Evolutionary conservation across 1,284 basidiomycete species (phyloP).

Genomic region (Pseudozyma sp.): DNA sequence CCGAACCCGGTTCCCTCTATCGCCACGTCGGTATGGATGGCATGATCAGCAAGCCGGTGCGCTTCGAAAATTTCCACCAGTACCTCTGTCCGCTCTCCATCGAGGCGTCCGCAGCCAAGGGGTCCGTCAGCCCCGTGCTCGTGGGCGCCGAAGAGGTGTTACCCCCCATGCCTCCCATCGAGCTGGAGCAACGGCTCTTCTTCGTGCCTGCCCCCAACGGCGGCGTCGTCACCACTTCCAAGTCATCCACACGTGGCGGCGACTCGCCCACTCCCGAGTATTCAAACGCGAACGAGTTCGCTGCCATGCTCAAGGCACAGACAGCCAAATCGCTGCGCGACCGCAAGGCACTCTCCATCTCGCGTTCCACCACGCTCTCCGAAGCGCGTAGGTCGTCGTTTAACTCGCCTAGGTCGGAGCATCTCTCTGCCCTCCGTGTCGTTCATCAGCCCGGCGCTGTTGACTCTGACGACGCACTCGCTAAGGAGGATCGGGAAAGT

Average conservation of each 20-base stretch:
- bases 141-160: conserved; percentile 25
- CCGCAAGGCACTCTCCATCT: conserved; percentile 39
- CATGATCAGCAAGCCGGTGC: conserved; percentile 59
- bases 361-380: conserved; percentile 38
- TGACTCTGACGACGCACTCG: neutral
- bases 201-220: conserved; percentile 34
- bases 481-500: neutral
- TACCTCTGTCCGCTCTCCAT: conserved; percentile 48
- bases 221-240: conserved; percentile 12
- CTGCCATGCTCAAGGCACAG: conserved; percentile 51
- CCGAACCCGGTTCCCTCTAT: conserved; percentile 49
- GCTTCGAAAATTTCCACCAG: conserved; percentile 46
- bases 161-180: conserved; percentile 50
- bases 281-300: conserved; percentile 40
- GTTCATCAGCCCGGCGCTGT: neutral
- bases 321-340: conserved; percentile 50
- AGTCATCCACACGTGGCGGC: conserved; percentile 11
- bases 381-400: conserved; percentile 46
- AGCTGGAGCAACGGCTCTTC: conserved; percentile 40
- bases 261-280: conserved; percentile 20
- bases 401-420: conserved; percentile 43
- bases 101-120: conserved; percentile 29
- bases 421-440: conserved; percentile 12
- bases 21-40: conserved; percentile 54
- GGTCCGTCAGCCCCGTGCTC: conserved; percentile 25